Percentiles rank a stretch among this genome's conserved stretches.
These are phyloP conservation scores for Papiliotrema flavescens DNA, from an alignment of 1,284 basidiomycete species.

Conservation along the genomic window DNA sequence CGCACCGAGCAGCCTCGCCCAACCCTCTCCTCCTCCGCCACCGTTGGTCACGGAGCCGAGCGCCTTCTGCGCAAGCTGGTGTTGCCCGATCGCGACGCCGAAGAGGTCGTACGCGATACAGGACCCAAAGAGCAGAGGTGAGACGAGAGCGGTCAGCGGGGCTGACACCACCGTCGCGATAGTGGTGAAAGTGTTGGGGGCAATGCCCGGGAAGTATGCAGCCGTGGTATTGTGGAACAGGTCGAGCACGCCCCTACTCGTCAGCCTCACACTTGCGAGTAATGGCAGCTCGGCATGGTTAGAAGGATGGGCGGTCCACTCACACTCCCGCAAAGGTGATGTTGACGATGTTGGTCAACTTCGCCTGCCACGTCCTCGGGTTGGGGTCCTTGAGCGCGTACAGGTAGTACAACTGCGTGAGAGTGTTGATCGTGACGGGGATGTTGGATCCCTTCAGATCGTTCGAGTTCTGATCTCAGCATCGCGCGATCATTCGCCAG, in stretches of 20 bases:
- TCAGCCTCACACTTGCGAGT: not conserved
- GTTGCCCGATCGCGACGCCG: constrained; percentile 35
- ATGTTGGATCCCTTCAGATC: constrained; percentile 33
- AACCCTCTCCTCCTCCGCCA: constrained; percentile 31
- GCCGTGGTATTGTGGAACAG: constrained; percentile 36
- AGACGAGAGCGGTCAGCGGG: constrained; percentile 25
- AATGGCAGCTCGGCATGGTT: not conserved
- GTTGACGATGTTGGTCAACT: constrained; percentile 33
- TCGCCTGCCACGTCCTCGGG: constrained; percentile 30
- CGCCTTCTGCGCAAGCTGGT: constrained; percentile 26
- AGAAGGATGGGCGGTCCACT: constrained; percentile 5
- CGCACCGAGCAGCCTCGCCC: constrained; percentile 29
- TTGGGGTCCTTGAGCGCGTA: constrained; percentile 19
- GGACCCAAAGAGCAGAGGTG: constrained; percentile 25
- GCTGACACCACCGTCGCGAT: constrained; percentile 22
- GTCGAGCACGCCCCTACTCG: constrained; percentile 20
- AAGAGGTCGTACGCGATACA: constrained; percentile 31
- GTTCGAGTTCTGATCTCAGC: constrained; percentile 21
- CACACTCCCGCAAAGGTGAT: constrained; percentile 38
- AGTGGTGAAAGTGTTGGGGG: constrained; percentile 27
- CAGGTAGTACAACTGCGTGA: constrained; percentile 34
- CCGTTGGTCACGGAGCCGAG: constrained; percentile 3
- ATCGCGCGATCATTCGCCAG: not conserved
- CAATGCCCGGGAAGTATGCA: constrained; percentile 28
- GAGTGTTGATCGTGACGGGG: constrained; percentile 36